These are phyloP conservation scores for Letharia lupina DNA, from an alignment of 495 filamentous ascomycete genomes.

Conservation along the genomic window DNA sequence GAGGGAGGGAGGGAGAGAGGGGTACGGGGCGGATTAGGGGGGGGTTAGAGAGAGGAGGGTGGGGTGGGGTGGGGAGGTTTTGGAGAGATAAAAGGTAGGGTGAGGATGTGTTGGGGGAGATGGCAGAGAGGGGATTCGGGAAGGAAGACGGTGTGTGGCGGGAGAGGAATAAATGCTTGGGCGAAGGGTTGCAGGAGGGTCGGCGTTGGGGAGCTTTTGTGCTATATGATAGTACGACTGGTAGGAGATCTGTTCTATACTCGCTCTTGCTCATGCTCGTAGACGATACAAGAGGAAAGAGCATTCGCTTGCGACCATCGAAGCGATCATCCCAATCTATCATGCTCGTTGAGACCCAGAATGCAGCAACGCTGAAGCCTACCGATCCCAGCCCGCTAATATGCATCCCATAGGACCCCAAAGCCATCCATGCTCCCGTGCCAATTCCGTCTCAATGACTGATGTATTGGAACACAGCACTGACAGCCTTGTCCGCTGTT, in stretches of 20 bases:
- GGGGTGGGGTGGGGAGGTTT: too few species aligned
- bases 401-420: neutral
- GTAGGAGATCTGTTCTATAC: neutral
- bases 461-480: slow-evolving; percentile 96
- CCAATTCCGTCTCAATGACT: slow-evolving; percentile 54
- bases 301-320: neutral
- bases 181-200: too few species aligned
- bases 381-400: neutral
- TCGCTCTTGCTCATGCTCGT: neutral
- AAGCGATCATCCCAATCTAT: neutral
- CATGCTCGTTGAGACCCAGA: neutral
- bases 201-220: neutral
- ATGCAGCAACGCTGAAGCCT: neutral
- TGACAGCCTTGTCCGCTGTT: slow-evolving; percentile 67
- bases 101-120: too few species aligned
- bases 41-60: too few species aligned
- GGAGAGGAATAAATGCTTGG: too few species aligned
- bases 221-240: neutral
- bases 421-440: neutral
- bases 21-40: too few species aligned
- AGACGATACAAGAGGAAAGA: neutral
- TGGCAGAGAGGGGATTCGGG: too few species aligned
- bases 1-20: too few species aligned
- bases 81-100: too few species aligned
- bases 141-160: too few species aligned